Evolutionary conservation across 2,329 filamentous ascomycete species (phyloP), one percentile per base, ranked within the genome.

Genomic region (Venturia oleaginea): DNA sequence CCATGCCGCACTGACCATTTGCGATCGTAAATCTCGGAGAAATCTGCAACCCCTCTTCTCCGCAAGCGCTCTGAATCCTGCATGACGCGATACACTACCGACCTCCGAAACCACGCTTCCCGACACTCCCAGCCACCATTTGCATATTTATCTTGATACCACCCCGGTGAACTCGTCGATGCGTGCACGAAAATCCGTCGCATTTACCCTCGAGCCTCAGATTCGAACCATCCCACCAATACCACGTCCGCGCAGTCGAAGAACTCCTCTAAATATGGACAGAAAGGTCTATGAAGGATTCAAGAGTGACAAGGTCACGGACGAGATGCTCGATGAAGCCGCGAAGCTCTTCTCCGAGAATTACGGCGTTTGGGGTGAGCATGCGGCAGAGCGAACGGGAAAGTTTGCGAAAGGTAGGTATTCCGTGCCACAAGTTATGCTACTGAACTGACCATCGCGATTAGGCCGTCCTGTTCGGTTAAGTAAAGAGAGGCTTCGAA

Each of bases 321-420:
- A 75, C 17, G 65, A 66, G 62, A 76, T 78, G 72, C 69, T 78
- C 15, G 60, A 68, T 32, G 71, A 75, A 68, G 75, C 76, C 6
- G 63, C 71, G 48, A 67, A 68, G 67, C 69, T 72, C n/a, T 76
- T 72, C 69, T 74, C 62, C 66, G 72, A 73, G 63, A 69, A 71
- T 69, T 77, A 74, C 69, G 72, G 74, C 13, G 66, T 72, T 62
- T 76, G 73, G 74, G 68, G 68, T 37, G 59, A 69, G 59, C 63
- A 68, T 55, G 67, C 67, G 24, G 64, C 66, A 65, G 32, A 68
- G 65, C 42, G n/a, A 42, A 67, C 64, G 62, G 68, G 67, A 63
- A 67, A 63, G 61, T 67, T 67, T 65, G 66, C 66, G 64, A 69
- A 69, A 62, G 67, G 68, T 70, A 64, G 34, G 66, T 67, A 8